Conservation (phyloP, 2,329 filamentous ascomycete species). For the Fusarium sp. region DNA sequence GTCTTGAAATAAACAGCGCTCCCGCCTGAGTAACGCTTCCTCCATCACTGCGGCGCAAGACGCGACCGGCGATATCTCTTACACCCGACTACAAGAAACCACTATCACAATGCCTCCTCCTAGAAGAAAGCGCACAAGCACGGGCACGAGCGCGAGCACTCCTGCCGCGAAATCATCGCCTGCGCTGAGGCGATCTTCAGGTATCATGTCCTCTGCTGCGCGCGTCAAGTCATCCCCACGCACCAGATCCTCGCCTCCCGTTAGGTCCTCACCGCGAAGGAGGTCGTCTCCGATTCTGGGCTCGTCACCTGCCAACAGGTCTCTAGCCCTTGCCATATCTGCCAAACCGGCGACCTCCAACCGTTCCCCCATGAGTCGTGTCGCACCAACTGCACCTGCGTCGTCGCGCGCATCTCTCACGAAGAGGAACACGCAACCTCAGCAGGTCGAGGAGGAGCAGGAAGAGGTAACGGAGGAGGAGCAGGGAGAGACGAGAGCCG, state of each 20-base stretch:
- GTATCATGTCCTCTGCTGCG: neutral
- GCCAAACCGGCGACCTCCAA: neutral
- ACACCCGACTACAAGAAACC: slow-evolving; percentile 12
- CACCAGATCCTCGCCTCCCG: slow-evolving; percentile 13
- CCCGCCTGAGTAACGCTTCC: slow-evolving; percentile 34
- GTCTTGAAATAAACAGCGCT: slow-evolving; percentile 24
- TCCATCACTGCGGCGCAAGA: slow-evolving; percentile 21
- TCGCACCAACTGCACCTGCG: neutral
- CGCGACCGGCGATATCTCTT: slow-evolving; percentile 12
- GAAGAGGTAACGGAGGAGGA: neutral
- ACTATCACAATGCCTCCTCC: slow-evolving; percentile 25
- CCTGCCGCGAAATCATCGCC: slow-evolving; percentile 8
- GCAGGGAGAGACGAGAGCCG: slow-evolving; percentile 11
- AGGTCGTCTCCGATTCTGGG: neutral
- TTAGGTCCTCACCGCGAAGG: neutral
- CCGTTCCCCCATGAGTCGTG: neutral
- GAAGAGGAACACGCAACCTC: neutral
- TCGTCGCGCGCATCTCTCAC: no score
- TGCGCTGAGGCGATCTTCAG: neutral
- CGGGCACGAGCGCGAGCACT: no score
- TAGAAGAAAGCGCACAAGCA: slow-evolving; percentile 1
- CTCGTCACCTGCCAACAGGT: neutral
- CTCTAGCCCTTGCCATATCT: no score
- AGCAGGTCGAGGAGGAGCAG: neutral
- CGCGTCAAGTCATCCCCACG: slow-evolving; percentile 2